Evolutionary conservation across 768 basidiomycete species (phyloP).

Genomic region (Cystobasidium tubakii): DNA sequence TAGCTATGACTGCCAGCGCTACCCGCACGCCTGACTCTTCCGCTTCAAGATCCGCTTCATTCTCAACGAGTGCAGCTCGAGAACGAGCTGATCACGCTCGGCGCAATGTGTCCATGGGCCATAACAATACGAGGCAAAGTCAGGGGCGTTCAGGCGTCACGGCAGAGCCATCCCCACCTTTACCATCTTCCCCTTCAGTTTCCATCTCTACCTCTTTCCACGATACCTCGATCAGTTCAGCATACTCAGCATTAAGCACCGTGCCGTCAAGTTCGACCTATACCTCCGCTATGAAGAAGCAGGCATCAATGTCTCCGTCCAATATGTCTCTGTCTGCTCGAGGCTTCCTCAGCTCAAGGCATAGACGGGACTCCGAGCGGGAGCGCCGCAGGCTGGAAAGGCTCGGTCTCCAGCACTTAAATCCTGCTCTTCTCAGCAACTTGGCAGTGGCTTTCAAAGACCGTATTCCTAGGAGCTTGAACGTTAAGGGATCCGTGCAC

Average conservation of each 20-base stretch:
- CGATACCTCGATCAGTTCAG: slow-evolving; percentile 10
- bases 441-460: slow-evolving; percentile 83
- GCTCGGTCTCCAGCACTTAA: slow-evolving; percentile 52
- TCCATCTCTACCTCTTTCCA: slow-evolving; percentile 18
- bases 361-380: neutral
- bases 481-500: slow-evolving; percentile 87
- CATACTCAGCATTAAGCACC: neutral
- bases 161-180: slow-evolving; percentile 12
- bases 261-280: slow-evolving; percentile 5
- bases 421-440: slow-evolving; percentile 78
- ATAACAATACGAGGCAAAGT: neutral
- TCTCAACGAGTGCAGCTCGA: neutral
- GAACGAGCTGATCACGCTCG: neutral
- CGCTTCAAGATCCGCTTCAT: slow-evolving; percentile 11
- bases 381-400: neutral
- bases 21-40: neutral
- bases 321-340: neutral
- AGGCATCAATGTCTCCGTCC: slow-evolving; percentile 21
- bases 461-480: slow-evolving; percentile 75
- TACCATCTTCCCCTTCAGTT: slow-evolving; percentile 24
- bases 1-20: neutral
- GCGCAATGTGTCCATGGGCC: neutral
- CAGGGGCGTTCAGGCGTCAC: neutral
- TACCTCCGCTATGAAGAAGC: slow-evolving; percentile 17
- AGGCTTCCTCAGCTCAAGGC: neutral